These are phyloP conservation scores for Lipomyces yamanashiensis DNA, from an alignment of 805 yeast genomes.

Conservation along the genomic window DNA sequence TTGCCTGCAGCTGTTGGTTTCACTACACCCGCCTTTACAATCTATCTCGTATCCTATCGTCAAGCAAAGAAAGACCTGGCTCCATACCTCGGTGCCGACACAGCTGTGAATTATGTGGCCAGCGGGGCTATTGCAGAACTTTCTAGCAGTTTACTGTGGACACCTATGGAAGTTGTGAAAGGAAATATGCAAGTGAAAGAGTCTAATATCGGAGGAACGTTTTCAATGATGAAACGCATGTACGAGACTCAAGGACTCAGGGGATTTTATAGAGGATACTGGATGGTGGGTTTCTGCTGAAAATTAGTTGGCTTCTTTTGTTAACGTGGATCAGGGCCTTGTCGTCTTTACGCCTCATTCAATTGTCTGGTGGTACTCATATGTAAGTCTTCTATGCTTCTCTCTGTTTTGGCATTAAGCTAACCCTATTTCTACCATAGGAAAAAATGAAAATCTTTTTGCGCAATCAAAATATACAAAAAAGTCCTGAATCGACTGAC, in stretches of 20 bases:
- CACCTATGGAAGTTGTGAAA: conserved; percentile 53
- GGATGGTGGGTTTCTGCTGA: conserved; percentile 42
- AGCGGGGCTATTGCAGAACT: conserved; percentile 50
- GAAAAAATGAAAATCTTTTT: conserved; percentile 23
- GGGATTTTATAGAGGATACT: conserved; percentile 80
- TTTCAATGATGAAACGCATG: conserved; percentile 45
- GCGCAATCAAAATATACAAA: conserved; percentile 9
- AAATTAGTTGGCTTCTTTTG: background rate
- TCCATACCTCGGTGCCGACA: conserved; percentile 46
- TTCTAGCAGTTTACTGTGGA: conserved; percentile 44
- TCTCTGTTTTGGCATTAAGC: background rate
- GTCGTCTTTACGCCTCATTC: conserved; percentile 52
- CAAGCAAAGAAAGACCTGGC: conserved; percentile 47
- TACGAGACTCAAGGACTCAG: conserved; percentile 67
- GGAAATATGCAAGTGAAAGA: conserved; percentile 50
- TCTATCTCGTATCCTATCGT: conserved; percentile 50
- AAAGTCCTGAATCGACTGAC: background rate
- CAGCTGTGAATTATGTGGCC: conserved; percentile 45
- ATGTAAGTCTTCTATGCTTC: conserved; percentile 38
- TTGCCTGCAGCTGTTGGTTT: conserved; percentile 47
- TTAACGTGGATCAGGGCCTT: conserved; percentile 41
- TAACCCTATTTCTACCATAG: conserved; percentile 3
- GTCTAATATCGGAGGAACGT: conserved; percentile 31
- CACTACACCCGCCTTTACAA: conserved; percentile 51
- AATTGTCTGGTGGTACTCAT: conserved; percentile 50